A percentile compares a stretch with the other conserved stretches of the same genome.
Conservation (phyloP, 108 stramenopile species). For the Discostella pseudostelligera region DNA sequence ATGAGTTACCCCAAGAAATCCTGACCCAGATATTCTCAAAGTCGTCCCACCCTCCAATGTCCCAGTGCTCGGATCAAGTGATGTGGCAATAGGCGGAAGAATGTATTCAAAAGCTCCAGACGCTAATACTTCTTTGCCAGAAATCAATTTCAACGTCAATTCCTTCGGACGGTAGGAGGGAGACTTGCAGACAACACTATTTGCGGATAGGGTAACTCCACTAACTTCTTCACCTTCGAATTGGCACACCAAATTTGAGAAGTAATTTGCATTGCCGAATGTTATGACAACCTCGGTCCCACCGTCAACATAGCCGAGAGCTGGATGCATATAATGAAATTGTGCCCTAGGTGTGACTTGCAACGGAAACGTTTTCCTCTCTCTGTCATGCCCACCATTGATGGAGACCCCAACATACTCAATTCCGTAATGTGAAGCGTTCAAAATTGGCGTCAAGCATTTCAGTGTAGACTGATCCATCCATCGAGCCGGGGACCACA, state of each 20-base stretch:
- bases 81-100: conserved; percentile 17
- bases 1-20: conserved; percentile 26
- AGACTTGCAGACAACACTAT: conserved; percentile 25
- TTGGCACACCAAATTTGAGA: conserved; percentile 27
- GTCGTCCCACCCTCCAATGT: conserved; percentile 31
- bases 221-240: conserved; percentile 20
- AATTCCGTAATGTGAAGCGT: conserved; percentile 34
- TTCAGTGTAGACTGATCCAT: conserved; percentile 21
- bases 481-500: conserved; percentile 43
- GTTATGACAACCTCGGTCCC: conserved; percentile 34
- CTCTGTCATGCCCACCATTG: conserved; percentile 29
- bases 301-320: conserved; percentile 30
- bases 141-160: conserved; percentile 19
- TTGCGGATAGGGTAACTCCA: conserved; percentile 11
- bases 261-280: conserved; percentile 28
- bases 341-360: conserved; percentile 28
- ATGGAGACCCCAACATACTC: conserved; percentile 28
- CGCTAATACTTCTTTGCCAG: conserved; percentile 14
- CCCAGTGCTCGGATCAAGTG: conserved; percentile 29
- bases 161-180: conserved; percentile 15
- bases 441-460: conserved; percentile 42
- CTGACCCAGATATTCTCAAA: conserved; percentile 20
- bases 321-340: conserved; percentile 38
- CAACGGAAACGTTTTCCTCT: conserved; percentile 15
- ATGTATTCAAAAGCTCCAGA: conserved; percentile 41